A percentile compares a stretch with the other conserved stretches of the same genome.
phyloP scores from a whole-genome alignment of 75 land plant species.

The Pseudotsuga menziesii region DNA sequence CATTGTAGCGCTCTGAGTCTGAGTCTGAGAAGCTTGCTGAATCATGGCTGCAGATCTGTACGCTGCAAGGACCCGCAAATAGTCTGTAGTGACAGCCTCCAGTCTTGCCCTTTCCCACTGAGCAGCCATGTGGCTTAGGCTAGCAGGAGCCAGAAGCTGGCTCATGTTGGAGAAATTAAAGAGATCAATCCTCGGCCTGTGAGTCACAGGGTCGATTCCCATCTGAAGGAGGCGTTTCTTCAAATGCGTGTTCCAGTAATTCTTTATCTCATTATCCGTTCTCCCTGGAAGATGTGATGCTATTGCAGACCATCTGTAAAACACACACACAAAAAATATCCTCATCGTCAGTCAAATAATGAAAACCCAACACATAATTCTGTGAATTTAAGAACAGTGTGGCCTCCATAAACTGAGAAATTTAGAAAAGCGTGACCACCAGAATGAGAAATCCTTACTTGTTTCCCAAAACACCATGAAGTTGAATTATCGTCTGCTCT shows the following conservation, averaged over 20 bases:
- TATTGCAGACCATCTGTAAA: constrained; percentile 8
- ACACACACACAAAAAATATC: no score
- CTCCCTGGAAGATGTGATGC: constrained; percentile 6
- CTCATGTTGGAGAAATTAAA: constrained; percentile 6
- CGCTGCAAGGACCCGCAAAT: not conserved
- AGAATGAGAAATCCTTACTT: constrained; percentile 26
- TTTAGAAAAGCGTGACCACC: no score
- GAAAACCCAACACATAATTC: no score
- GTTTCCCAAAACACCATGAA: constrained; percentile 57
- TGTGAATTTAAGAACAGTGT: no score
- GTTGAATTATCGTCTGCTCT: constrained; percentile 44
- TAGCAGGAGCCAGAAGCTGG: not conserved
- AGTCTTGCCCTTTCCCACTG: not conserved
- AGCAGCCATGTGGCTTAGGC: constrained; percentile 4
- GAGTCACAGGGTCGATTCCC: constrained; percentile 8
- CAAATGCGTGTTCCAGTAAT: constrained; percentile 4
- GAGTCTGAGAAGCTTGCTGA: not conserved
- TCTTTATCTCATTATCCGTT: constrained; percentile 6
- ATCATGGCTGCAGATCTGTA: constrained; percentile 2
- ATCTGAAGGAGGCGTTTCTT: constrained; percentile 8
- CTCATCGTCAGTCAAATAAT: no score
- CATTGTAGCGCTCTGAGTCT: not conserved
- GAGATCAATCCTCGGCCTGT: constrained; percentile 7
- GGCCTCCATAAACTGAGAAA: no score
- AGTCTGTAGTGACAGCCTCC: not conserved